Percentiles rank a stretch among this genome's conserved stretches.
phyloP scores from a whole-genome alignment of 179 eudicot genomes.

The Silene vulgaris region DNA sequence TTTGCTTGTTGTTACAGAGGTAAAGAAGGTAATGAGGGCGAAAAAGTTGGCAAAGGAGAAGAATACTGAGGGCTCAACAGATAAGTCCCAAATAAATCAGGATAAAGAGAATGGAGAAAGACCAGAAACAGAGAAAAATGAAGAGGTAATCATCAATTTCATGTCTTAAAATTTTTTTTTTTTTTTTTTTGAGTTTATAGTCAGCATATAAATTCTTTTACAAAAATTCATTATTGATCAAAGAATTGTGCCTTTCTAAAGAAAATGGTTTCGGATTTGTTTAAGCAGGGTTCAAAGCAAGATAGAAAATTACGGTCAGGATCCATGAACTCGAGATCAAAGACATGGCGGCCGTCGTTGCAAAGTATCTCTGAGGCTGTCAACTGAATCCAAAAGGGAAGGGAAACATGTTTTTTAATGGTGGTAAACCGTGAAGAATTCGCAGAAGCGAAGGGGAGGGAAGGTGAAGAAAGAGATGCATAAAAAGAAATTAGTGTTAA shows the following conservation, averaged over 20 bases:
- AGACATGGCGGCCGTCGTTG: conserved; percentile 78
- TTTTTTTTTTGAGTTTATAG: neutral
- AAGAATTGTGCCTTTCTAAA: neutral
- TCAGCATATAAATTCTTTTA: neutral
- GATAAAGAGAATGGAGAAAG: conserved; percentile 21
- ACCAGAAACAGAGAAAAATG: conserved; percentile 28
- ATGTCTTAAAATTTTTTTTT: neutral
- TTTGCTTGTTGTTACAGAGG: conserved; percentile 45
- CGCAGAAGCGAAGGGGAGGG: neutral
- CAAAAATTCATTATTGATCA: neutral
- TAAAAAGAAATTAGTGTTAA: neutral
- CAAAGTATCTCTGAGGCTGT: conserved; percentile 75
- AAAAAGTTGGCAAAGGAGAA: conserved; percentile 67
- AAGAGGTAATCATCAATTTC: conserved; percentile 33
- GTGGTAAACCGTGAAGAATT: conserved; percentile 12
- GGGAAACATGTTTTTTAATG: neutral
- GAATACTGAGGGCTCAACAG: conserved; percentile 31
- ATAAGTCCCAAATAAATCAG: conserved; percentile 15
- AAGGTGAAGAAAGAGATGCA: neutral
- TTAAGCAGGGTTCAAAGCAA: conserved; percentile 39
- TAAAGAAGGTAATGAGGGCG: conserved; percentile 71
- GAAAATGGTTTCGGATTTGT: conserved; percentile 16
- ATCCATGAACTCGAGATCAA: conserved; percentile 45
- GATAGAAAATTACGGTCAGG: conserved; percentile 51
- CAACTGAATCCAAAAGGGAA: conserved; percentile 27